These are phyloP conservation scores for Chrysoporthe puriensis DNA, from an alignment of 2,329 filamentous ascomycete genomes.

Conservation along the genomic window DNA sequence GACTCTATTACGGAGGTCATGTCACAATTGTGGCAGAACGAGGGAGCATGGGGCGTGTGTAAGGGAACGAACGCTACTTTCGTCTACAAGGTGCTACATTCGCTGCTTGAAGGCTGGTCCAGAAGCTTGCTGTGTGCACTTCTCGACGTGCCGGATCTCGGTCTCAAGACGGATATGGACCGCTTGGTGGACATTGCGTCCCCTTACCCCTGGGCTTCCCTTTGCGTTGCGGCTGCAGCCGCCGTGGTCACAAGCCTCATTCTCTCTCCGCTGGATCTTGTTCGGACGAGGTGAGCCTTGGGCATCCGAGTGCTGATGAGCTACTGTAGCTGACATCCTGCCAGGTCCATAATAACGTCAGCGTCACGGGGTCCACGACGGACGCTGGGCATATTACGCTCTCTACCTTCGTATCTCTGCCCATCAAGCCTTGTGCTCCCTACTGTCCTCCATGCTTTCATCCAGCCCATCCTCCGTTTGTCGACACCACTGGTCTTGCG, in stretches of 20 bases:
- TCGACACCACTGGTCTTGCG: conserved; percentile 85
- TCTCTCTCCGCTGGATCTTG: conserved; percentile 85
- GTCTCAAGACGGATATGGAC: conserved; percentile 75
- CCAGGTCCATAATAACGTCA: conserved; percentile 80
- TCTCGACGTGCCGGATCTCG: conserved; percentile 85
- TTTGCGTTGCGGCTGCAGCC: conserved; percentile 70
- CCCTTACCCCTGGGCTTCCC: conserved; percentile 78
- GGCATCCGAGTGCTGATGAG: background rate
- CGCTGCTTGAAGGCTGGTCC: conserved; percentile 89
- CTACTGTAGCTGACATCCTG: conserved; percentile 35
- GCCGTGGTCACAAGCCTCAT: conserved; percentile 76
- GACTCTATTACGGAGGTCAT: conserved; percentile 87
- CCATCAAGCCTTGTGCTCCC: conserved; percentile 73
- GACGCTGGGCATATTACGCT: conserved; percentile 75
- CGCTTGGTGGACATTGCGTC: conserved; percentile 74
- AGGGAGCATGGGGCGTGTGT: conserved; percentile 91
- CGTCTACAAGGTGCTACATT: conserved; percentile 83
- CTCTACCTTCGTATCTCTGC: conserved; percentile 77
- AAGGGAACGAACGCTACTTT: conserved; percentile 93
- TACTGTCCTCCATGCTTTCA: conserved; percentile 82
- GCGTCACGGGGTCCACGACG: conserved; percentile 75
- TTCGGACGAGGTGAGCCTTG: conserved; percentile 70
- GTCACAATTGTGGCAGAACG: conserved; percentile 84
- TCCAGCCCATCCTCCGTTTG: conserved; percentile 81
- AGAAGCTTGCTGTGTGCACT: conserved; percentile 88